Evolutionary conservation across 2,329 filamentous ascomycete genomes (phyloP).

Genomic region (Gaeumannomyces sp.): DNA sequence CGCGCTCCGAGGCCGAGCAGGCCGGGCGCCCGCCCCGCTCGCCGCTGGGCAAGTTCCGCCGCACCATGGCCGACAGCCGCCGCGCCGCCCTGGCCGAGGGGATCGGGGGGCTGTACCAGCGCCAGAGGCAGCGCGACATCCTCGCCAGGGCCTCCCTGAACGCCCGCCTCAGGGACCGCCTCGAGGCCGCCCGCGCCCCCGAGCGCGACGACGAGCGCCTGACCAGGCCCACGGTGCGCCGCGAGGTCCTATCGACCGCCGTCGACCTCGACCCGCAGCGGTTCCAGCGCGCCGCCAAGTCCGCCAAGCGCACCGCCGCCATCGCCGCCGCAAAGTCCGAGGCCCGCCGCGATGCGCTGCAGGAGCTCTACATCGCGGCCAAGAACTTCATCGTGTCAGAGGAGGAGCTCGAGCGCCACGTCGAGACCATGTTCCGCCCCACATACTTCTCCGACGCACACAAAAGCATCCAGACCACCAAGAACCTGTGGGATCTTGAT

Average conservation of each 20-base stretch:
- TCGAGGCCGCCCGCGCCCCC: conserved; percentile 50
- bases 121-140: conserved; percentile 46
- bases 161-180: conserved; percentile 20
- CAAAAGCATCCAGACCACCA: conserved; percentile 20
- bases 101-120: conserved; percentile 60
- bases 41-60: conserved; percentile 55
- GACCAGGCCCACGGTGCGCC: conserved; percentile 61
- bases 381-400: conserved; percentile 81
- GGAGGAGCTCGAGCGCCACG: conserved; percentile 63
- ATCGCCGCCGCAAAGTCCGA: conserved; percentile 47
- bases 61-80: conserved; percentile 63
- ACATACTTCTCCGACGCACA: conserved; percentile 42
- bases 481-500: conserved; percentile 47
- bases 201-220: conserved; percentile 71
- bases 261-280: conserved; percentile 58
- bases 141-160: conserved; percentile 19
- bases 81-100: conserved; percentile 67
- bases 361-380: conserved; percentile 86
- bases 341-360: conserved; percentile 63
- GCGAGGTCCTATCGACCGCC: conserved; percentile 41
- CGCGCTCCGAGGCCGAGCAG: conserved; percentile 39
- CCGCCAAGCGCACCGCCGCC: conserved; percentile 33
- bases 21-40: conserved; percentile 29
- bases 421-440: conserved; percentile 71
- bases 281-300: conserved; percentile 44